Evolutionary conservation across 1,284 basidiomycete genomes (phyloP), one percentile per base, ranked within the genome.

Genomic region (Sanghuangporus sanghuang): DNA sequence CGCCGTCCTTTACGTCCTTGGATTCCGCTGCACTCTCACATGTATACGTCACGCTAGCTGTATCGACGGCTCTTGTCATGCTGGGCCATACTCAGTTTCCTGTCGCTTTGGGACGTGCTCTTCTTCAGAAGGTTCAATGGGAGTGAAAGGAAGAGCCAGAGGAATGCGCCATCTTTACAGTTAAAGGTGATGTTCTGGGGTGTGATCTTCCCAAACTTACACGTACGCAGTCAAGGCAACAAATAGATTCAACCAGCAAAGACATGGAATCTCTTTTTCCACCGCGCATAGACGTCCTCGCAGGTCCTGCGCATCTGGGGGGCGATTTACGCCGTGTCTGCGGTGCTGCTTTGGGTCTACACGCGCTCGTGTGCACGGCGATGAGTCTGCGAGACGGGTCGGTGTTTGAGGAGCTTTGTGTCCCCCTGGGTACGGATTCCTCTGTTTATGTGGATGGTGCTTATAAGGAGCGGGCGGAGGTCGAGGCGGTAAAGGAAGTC

Each of bases 271-370:
- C n/a, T n/a, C n/a, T n/a, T n/a, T n/a, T n/a, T n/a, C n/a, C 74
- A 75, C 21, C 75, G 90, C 0, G 80, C 79, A 0, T 66, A 65
- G 27, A 79, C 90, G 61, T 78, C 85, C 32, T 79, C 79, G 0
- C 69, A 71, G 2, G 83, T 86, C 72, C 80, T 84, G 71, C 79
- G 76, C 55, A 76, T 84, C 16, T 78, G 81, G 64, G 87, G 85
- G 3, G 75, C 84, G 1, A 78, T 84, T 6, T 81, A 86, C 57
- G 79, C 84, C 0, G 73, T 78, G 2, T 76, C 73, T 4, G 85
- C 85, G 0, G 69, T 85, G 6, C 14, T 84, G 9, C 68, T 89
- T 50, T 90, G 87, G 87, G 48, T n/a, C n/a, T 80, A 1, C 82
- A 76, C 44, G 78, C 89, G 23, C 76, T 76, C 0, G 59, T 69